Conservation (phyloP, 805 yeast species). For the Starmerella potacharoeniae region DNA sequence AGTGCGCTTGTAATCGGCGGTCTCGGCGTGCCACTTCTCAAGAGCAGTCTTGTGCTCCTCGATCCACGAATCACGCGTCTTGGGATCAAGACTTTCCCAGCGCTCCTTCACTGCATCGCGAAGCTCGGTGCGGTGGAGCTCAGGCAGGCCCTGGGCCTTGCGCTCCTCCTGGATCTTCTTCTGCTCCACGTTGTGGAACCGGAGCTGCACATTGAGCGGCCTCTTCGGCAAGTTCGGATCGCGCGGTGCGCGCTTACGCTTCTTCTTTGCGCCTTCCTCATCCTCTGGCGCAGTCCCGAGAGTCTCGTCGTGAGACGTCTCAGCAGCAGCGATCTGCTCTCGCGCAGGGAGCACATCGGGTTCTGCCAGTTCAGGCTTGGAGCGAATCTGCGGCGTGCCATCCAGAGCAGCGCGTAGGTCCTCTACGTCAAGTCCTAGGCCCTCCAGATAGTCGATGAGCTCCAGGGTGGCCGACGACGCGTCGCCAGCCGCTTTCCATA, state of each 20-base stretch:
- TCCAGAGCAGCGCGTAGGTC: constrained; percentile 27
- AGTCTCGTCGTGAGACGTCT: background rate
- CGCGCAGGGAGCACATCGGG: background rate
- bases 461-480: constrained; percentile 72
- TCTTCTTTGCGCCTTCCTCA: constrained; percentile 11
- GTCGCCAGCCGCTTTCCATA: constrained; percentile 76
- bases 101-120: constrained; percentile 65
- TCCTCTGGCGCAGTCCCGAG: background rate
- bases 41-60: constrained; percentile 37
- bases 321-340: background rate
- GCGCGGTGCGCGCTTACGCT: constrained; percentile 40
- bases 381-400: constrained; percentile 25
- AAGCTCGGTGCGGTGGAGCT: constrained; percentile 63
- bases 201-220: constrained; percentile 79
- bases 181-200: constrained; percentile 63
- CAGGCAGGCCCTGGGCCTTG: constrained; percentile 43
- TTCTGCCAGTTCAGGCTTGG: background rate
- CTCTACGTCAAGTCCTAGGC: constrained; percentile 38
- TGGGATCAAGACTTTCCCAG: constrained; percentile 65
- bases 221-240: constrained; percentile 96
- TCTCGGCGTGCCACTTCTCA: constrained; percentile 36
- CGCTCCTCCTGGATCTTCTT: constrained; percentile 61
- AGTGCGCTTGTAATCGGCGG: constrained; percentile 36
- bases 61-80: constrained; percentile 63
- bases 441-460: constrained; percentile 47